Percentiles rank a stretch among this genome's conserved stretches.
Conservation (phyloP, 139 green algal species). For the Micromonas commoda region DNA sequence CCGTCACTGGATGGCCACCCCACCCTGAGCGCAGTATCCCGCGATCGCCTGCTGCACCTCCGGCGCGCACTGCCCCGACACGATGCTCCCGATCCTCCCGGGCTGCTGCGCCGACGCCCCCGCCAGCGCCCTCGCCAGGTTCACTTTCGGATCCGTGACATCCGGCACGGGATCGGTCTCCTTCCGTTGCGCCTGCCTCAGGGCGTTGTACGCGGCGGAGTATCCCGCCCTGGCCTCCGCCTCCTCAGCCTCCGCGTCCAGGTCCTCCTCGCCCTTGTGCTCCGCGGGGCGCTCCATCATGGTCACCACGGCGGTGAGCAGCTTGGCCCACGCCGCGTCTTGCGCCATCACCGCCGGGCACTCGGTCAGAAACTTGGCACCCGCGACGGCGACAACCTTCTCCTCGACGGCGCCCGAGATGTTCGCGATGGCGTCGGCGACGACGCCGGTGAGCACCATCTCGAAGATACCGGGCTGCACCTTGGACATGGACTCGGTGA, state of each 20-base stretch:
- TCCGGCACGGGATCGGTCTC: constrained; percentile 48
- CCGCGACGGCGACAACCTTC: constrained; percentile 71
- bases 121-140: constrained; percentile 44
- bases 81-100: constrained; percentile 29
- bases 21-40: constrained; percentile 28
- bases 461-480: constrained; percentile 77
- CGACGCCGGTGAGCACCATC: constrained; percentile 75
- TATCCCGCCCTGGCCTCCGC: constrained; percentile 37
- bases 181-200: constrained; percentile 64
- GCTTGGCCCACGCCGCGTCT: constrained; percentile 48
- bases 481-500: constrained; percentile 56
- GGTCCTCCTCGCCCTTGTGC: constrained; percentile 12
- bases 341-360: constrained; percentile 25
- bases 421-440: constrained; percentile 51
- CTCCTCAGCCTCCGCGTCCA: constrained; percentile 29
- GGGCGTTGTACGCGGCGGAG: constrained; percentile 48
- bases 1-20: constrained; percentile 33
- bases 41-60: constrained; percentile 40
- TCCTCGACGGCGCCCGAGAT: constrained; percentile 57
- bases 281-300: constrained; percentile 41
- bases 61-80: constrained; percentile 12
- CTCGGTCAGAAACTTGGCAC: constrained; percentile 59
- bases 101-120: constrained; percentile 13
- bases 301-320: constrained; percentile 56
- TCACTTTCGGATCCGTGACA: constrained; percentile 40